Base-by-base conservation (phyloP, 257 asterid genomes). In the Avicennia marina region DNA sequence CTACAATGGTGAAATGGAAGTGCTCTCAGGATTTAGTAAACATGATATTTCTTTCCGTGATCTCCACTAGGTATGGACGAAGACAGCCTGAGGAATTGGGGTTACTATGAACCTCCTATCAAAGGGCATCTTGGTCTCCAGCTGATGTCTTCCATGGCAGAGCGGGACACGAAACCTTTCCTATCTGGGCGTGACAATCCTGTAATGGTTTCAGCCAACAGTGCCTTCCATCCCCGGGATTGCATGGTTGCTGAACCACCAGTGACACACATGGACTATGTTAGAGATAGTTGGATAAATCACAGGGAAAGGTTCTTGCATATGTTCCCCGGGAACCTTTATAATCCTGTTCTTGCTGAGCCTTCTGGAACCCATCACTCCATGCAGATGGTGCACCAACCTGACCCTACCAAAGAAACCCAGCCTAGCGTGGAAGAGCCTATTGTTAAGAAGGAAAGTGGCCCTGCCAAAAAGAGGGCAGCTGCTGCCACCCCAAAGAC, bases 71-170 rank as follows among this genome's bases (percentile, higher is more conserved):
- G 52, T 7, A 88, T 87, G 96, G 98, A 85, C 46, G 95, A 91
- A 6, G 94, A 88, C 42, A 87, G 91, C 81, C 65, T 91, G 76
- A 73, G 84, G 72, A 91, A 91, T 68, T 91, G 98, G 98, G 95
- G 94, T 65, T 91, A 81, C 31, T 91, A 91, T 54, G 98, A 91
- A 43, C 90, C 94, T 50, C 68, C 95, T 43, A 48, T 69, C 17
- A 88, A 75, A 53, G 81, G 86, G 45, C 80, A 80, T 46, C 87
- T 91, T 7, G 84, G 87, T 54, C 86, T 91, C 59, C 96, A 91
- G 75, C 94, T 91, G 66, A 85, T 88, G 94, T 63, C 96, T 1
- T 58, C 98, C 4, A 56, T 80, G 53, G 62, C 65, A 7, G 98
- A 91, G 53, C 86, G 89, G n/a, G 96, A 87, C 67, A 63, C 90